phyloP scores from a whole-genome alignment of 441 rosid species.

The Gossypium gossypioides region DNA sequence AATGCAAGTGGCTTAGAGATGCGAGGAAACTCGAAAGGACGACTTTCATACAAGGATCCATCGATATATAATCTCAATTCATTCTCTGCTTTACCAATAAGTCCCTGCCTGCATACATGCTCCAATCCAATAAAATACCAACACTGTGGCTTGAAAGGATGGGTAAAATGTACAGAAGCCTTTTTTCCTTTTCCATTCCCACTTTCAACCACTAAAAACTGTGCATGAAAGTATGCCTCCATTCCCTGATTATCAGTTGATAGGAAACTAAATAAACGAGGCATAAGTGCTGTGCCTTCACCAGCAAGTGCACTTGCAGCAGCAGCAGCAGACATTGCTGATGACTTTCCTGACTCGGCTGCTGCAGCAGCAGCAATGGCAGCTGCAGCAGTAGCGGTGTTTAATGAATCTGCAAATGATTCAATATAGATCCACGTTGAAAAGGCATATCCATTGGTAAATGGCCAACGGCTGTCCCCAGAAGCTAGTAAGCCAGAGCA shows the following conservation, averaged over 20 bases:
- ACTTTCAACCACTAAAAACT: conserved; percentile 93
- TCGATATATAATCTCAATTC: conserved; percentile 86
- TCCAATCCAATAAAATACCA: conserved; percentile 97
- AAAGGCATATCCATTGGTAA: conserved; percentile 84
- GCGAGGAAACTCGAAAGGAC: conserved; percentile 89
- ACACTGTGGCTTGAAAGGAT: conserved; percentile 97
- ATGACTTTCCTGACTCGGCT: conserved; percentile 93
- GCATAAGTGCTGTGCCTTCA: conserved; percentile 97
- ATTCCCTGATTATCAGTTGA: conserved; percentile 95
- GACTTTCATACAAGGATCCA: conserved; percentile 87
- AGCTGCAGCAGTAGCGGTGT: conserved; percentile 95
- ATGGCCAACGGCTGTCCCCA: conserved; percentile 99
- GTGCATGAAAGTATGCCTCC: conserved; percentile 98
- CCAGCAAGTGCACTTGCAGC: conserved; percentile 99
- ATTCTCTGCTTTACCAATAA: conserved; percentile 86
- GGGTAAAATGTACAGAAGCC: conserved; percentile 90
- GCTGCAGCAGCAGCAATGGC: conserved; percentile 99
- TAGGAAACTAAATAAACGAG: conserved; percentile 92
- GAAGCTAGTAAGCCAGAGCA: conserved; percentile 99
- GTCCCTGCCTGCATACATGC: conserved; percentile 78
- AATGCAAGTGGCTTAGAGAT: conserved; percentile 93
- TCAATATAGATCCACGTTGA: conserved; percentile 96
- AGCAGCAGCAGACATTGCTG: conserved; percentile 93
- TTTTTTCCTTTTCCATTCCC: conserved; percentile 90
- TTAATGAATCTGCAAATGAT: conserved; percentile 96